These are phyloP conservation scores for Dryas octopetala DNA, from an alignment of 306 rosid genomes.

Conservation along the genomic window DNA sequence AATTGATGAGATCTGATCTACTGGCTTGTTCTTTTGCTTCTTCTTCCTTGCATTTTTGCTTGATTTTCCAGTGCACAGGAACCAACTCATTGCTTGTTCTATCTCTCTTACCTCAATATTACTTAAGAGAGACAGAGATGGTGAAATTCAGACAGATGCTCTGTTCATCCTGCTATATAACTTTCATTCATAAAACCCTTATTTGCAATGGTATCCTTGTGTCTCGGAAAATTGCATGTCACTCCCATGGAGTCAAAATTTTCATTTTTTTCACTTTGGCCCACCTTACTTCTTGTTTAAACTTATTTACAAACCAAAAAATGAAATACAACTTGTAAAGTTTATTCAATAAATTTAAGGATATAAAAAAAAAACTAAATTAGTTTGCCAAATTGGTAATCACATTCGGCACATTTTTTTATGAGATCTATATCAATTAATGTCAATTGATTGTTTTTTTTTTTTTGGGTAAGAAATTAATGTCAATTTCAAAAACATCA, in stretches of 20 bases:
- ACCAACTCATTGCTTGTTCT: conserved; percentile 44
- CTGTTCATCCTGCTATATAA: background rate
- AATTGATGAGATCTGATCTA: conserved; percentile 49
- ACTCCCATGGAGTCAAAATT: background rate
- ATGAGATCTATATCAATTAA: too few relatives aligned
- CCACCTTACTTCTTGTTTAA: background rate
- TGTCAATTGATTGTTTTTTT: too few relatives aligned
- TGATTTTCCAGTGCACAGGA: conserved; percentile 43
- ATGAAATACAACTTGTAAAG: background rate
- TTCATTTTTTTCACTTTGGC: conserved; percentile 1
- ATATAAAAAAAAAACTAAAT: too few relatives aligned
- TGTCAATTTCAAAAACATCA: background rate
- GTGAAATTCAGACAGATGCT: background rate
- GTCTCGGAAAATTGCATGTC: background rate
- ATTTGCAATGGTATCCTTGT: conserved; percentile 29
- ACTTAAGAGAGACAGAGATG: conserved; percentile 15
- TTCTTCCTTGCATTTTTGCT: conserved; percentile 37
- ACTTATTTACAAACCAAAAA: background rate
- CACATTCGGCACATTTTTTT: too few relatives aligned
- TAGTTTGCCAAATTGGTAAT: too few relatives aligned
- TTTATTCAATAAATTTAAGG: background rate
- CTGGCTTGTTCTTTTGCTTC: conserved; percentile 33
- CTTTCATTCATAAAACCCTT: background rate
- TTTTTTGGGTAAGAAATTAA: background rate
- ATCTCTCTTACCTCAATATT: conserved; percentile 23